Percentiles rank a stretch among this genome's conserved stretches.
Conservation (phyloP, 495 filamentous ascomycete genomes). For the Tuber umbilicatum region DNA sequence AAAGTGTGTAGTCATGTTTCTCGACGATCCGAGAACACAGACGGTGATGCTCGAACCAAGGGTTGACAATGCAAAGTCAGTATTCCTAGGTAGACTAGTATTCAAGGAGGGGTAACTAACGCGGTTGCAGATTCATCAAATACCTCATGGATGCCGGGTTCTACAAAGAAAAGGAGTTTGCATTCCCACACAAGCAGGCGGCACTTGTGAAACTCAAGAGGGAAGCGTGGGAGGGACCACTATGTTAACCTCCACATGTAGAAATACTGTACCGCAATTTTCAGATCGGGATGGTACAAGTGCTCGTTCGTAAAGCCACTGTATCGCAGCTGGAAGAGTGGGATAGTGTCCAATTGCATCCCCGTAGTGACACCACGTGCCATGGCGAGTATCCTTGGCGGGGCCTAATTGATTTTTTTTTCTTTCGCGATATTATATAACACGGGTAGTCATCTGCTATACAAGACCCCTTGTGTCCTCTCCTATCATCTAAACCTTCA, state of each 20-base stretch:
- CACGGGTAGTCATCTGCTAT: background rate
- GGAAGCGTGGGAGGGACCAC: conserved; percentile 74
- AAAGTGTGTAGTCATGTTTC: conserved; percentile 47
- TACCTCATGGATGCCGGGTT: conserved; percentile 74
- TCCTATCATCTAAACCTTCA: background rate
- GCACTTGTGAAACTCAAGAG: conserved; percentile 76
- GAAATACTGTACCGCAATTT: background rate
- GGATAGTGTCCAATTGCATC: background rate
- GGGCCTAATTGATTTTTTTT: conserved; percentile 13
- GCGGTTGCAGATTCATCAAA: conserved; percentile 59
- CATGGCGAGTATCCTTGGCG: background rate
- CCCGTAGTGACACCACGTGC: background rate
- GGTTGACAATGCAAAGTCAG: conserved; percentile 83
- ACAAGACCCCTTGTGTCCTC: background rate
- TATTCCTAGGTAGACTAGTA: conserved; percentile 20
- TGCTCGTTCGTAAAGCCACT: background rate
- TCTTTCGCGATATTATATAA: conserved; percentile 4
- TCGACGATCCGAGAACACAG: conserved; percentile 74
- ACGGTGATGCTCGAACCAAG: conserved; percentile 78
- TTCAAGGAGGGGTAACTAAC: conserved; percentile 21
- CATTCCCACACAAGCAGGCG: conserved; percentile 87
- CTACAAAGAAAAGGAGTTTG: conserved; percentile 77
- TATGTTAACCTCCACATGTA: conserved; percentile 14
- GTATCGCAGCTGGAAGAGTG: background rate
- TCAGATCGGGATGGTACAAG: background rate